These are phyloP conservation scores for Tulasnella sp. DNA, from an alignment of 768 basidiomycete species.

Conservation along the genomic window DNA sequence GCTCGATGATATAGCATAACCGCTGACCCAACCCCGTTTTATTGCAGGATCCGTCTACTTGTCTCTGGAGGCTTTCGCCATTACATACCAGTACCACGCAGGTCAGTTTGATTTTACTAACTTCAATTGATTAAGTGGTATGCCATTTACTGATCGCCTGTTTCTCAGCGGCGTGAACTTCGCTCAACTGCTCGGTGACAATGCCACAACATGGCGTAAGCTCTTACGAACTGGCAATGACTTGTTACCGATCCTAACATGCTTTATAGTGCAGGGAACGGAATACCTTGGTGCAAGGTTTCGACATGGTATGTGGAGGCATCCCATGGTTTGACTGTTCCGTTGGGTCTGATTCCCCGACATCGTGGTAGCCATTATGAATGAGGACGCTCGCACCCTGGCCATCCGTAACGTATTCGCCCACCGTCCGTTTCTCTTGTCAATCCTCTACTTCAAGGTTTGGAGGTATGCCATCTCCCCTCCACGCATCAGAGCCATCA, in stretches of 20 bases:
- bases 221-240: not conserved
- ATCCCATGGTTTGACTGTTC: no score
- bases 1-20: not conserved
- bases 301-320: not conserved
- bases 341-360: not conserved
- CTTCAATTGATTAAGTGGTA: no score
- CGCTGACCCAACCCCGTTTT: not conserved
- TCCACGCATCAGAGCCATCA: no score
- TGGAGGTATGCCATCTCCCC: not conserved
- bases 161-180: slow-evolving; percentile 8
- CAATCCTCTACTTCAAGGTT: not conserved
- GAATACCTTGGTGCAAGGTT: not conserved
- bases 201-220: slow-evolving; percentile 13
- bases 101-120: not conserved
- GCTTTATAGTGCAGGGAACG: not conserved
- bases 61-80: not conserved
- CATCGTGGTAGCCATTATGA: not conserved
- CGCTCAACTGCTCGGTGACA: not conserved
- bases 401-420: not conserved
- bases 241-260: no score
- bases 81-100: slow-evolving; percentile 3
- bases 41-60: not conserved
- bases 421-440: not conserved
- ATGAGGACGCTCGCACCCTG: not conserved
- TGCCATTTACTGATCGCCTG: not conserved